These are phyloP conservation scores for Mycothermus thermophilus DNA, from an alignment of 495 filamentous ascomycete genomes.

Conservation along the genomic window DNA sequence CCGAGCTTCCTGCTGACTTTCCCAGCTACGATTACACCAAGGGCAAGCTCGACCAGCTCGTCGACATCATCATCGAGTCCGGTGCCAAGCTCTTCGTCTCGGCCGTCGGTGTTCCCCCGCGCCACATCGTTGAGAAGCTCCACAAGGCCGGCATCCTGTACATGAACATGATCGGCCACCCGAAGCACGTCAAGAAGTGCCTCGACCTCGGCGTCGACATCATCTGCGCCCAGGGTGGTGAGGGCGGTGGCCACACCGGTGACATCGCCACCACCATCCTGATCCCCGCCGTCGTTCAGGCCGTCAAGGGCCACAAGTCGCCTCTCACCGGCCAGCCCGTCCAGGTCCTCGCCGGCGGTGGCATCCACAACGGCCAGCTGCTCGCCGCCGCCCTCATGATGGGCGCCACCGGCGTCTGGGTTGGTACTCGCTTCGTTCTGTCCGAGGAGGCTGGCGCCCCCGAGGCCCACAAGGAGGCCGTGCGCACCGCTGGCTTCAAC, in stretches of 20 bases:
- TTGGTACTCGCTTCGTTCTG: slow-evolving; percentile 91
- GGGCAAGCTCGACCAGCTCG: slow-evolving; percentile 84
- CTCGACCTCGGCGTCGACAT: slow-evolving; percentile 82
- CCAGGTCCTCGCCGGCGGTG: slow-evolving; percentile 85
- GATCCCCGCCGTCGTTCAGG: slow-evolving; percentile 71
- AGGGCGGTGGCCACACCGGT: slow-evolving; percentile 73
- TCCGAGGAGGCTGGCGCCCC: slow-evolving; percentile 88
- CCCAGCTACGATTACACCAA: slow-evolving; percentile 97
- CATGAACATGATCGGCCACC: slow-evolving; percentile 99
- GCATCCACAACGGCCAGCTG: slow-evolving; percentile 83
- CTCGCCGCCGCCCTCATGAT: slow-evolving; percentile 86
- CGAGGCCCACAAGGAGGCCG: slow-evolving; percentile 90
- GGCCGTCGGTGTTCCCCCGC: slow-evolving; percentile 88
- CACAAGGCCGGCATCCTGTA: slow-evolving; percentile 79
- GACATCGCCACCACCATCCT: slow-evolving; percentile 59
- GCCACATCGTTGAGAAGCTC: slow-evolving; percentile 72
- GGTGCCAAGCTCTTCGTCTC: slow-evolving; percentile 90
- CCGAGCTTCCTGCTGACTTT: slow-evolving; percentile 2
- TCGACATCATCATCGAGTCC: slow-evolving; percentile 84
- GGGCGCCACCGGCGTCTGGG: slow-evolving; percentile 85
- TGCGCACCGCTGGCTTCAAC: slow-evolving; percentile 79
- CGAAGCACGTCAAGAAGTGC: slow-evolving; percentile 93
- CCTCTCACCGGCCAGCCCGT: slow-evolving; percentile 77
- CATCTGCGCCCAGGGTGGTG: slow-evolving; percentile 73
- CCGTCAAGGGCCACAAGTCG: slow-evolving; percentile 68